A percentile compares a stretch with the other conserved stretches of the same genome.
Conservation (phyloP, 306 rosid genomes). For the Gleditsia sinensis region DNA sequence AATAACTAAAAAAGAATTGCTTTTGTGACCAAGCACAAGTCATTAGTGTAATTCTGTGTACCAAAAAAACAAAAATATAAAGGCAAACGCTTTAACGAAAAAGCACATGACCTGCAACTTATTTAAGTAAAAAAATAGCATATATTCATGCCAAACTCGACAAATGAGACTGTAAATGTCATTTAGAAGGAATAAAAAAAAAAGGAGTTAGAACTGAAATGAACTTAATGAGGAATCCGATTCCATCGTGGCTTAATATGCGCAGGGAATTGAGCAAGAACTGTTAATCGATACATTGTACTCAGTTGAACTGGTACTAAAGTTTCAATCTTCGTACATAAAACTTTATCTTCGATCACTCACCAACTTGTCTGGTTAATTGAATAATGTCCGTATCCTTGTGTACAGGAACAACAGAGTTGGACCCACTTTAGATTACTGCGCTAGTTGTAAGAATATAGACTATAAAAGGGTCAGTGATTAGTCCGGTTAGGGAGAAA, state of each 20-base stretch:
- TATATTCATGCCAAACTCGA: background rate
- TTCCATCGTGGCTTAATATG: constrained; percentile 1
- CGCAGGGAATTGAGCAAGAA: background rate
- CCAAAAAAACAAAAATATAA: background rate
- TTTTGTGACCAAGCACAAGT: background rate
- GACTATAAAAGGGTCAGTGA: too few relatives aligned
- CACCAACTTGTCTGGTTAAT: background rate
- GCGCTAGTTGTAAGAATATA: background rate
- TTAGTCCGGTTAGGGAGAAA: too few relatives aligned
- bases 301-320: background rate
- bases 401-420: background rate
- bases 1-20: background rate
- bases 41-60: background rate
- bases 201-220: background rate
- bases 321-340: too few relatives aligned
- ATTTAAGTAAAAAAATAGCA: background rate
- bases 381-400: background rate
- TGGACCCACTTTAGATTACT: background rate
- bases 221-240: constrained; percentile 6
- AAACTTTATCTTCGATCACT: too few relatives aligned
- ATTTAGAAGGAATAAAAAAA: background rate
- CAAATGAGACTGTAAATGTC: background rate
- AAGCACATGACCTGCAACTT: constrained; percentile 1
- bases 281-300: background rate
- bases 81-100: background rate